These are phyloP conservation scores for Pyrenophora teres DNA, from an alignment of 2,329 filamentous ascomycete genomes.

Conservation along the genomic window DNA sequence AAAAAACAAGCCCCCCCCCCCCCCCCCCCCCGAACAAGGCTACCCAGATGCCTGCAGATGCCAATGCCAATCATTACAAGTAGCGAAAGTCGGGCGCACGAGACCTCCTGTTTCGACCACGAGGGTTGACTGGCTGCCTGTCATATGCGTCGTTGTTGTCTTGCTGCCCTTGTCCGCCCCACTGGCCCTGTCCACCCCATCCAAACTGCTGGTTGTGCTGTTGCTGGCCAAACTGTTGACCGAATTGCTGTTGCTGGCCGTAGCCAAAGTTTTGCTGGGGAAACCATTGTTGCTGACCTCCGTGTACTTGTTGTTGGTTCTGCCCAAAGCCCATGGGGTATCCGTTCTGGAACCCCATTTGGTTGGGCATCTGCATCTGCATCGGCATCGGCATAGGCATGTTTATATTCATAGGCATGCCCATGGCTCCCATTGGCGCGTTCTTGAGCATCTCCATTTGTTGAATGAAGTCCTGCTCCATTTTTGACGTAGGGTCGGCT, in stretches of 20 bases:
- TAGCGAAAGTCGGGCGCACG: constrained; percentile 76
- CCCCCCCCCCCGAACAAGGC: neutral
- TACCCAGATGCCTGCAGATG: neutral
- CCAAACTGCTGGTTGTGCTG: constrained; percentile 20
- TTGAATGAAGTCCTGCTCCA: constrained; percentile 50
- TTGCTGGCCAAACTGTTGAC: constrained; percentile 11
- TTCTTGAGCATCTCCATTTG: constrained; percentile 53
- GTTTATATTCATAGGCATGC: constrained; percentile 36
- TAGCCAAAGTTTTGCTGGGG: constrained; percentile 60
- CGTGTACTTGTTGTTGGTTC: constrained; percentile 8
- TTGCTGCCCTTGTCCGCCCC: constrained; percentile 8
- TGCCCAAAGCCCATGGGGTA: constrained; percentile 21
- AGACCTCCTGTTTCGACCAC: constrained; percentile 77
- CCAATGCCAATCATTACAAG: constrained; percentile 5
- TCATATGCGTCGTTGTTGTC: constrained; percentile 73
- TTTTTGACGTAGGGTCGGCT: constrained; percentile 57
- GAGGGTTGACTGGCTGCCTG: constrained; percentile 91
- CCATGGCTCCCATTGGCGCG: constrained; percentile 46
- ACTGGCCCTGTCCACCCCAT: constrained; percentile 13
- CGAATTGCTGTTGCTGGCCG: constrained; percentile 10
- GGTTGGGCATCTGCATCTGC: constrained; percentile 7
- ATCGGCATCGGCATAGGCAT: constrained; percentile 21
- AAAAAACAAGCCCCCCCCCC: too few relatives aligned
- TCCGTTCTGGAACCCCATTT: neutral
- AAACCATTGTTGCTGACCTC: constrained; percentile 26